These are phyloP conservation scores for Bertia moriformis DNA, from an alignment of 2,329 filamentous ascomycete genomes.

Conservation along the genomic window DNA sequence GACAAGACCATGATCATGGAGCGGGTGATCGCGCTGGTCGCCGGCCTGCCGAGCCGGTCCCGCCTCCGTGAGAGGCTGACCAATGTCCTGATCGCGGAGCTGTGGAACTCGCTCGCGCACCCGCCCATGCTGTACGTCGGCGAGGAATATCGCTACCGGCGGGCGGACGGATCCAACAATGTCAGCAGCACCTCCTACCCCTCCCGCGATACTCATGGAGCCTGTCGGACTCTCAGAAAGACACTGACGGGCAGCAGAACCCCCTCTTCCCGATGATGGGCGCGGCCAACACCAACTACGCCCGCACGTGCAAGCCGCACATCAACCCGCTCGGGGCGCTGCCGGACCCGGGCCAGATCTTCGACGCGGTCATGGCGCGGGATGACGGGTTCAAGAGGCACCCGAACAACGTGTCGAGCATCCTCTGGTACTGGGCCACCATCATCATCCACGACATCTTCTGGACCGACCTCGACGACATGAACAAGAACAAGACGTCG, in stretches of 20 bases:
- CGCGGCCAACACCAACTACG: slow-evolving; percentile 51
- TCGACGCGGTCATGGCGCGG: slow-evolving; percentile 53
- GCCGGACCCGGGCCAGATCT: slow-evolving; percentile 52
- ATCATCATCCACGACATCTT: slow-evolving; percentile 53
- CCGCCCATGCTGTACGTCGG: slow-evolving; percentile 27
- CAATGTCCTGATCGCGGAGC: slow-evolving; percentile 31
- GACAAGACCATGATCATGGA: slow-evolving; percentile 37
- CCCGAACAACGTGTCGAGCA: slow-evolving; percentile 58
- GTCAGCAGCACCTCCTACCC: slow-evolving; percentile 10
- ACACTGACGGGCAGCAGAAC: no score
- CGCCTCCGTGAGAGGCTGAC: slow-evolving; percentile 21
- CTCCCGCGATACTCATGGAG: no score
- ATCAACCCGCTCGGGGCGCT: slow-evolving; percentile 41
- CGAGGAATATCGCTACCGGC: slow-evolving; percentile 13
- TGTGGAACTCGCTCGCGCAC: slow-evolving; percentile 39
- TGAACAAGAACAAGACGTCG: slow-evolving; percentile 50
- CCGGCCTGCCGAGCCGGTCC: slow-evolving; percentile 18
- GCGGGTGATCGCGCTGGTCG: slow-evolving; percentile 29
- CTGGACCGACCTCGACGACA: slow-evolving; percentile 47
- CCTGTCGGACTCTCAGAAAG: no score
- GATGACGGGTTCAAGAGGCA: slow-evolving; percentile 42
- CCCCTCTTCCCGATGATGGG: slow-evolving; percentile 44
- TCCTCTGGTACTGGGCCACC: slow-evolving; percentile 62
- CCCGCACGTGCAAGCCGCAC: slow-evolving; percentile 45
- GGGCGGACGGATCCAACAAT: slow-evolving; percentile 23